Base-by-base conservation (phyloP, 1,284 basidiomycete species). In the Stygiomarasmius scandens region DNA sequence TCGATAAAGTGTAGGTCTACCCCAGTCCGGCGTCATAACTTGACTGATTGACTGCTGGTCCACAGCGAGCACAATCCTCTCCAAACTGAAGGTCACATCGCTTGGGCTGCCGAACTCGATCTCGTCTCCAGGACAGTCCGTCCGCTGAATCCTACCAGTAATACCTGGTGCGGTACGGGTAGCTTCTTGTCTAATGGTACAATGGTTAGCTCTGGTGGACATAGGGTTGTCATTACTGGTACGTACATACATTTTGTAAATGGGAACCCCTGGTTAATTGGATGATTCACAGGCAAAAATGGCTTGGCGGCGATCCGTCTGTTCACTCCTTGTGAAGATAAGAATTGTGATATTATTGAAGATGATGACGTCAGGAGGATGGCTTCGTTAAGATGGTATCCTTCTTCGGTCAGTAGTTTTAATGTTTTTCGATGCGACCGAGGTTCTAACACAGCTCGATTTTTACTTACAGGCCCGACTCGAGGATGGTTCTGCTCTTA, bases 131-230 rank as follows among this genome's bases (percentile, higher is more conserved):
- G 69, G 56, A 67, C 64, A 4, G 72, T 72, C 23, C 64, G 64
- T 12, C 66, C 77, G 0, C 62, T 80, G 36, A 65, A 76, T 38
- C 65, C 76, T 80, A 77, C 58, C 76, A 77, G 1, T 72, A n/a
- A n/a, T n/a, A n/a, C n/a, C n/a, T n/a, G n/a, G n/a, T n/a, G n/a
- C n/a, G n/a, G n/a, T n/a, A n/a, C 71, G 11, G 76, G 77, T 8
- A 66, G 63, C n/a, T 71, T 75, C 61, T 66, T 79, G 34, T 68
- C 69, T 22, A 78, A 78, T 55, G 73, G 73, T 25, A 71, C 71
- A 9, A 69, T 74, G 67, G 68, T 72, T 45, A 51, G 67, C 50
- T 25, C 51, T 41, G 57, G 49, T 27, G 24, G 49, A n/a, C n/a
- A n/a, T n/a, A n/a, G n/a, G n/a, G n/a, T n/a, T n/a, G n/a, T n/a